These are phyloP conservation scores for Phlyctochytrium planicorne DNA, from an alignment of 192 early-diverging fungal genomes.

Conservation along the genomic window DNA sequence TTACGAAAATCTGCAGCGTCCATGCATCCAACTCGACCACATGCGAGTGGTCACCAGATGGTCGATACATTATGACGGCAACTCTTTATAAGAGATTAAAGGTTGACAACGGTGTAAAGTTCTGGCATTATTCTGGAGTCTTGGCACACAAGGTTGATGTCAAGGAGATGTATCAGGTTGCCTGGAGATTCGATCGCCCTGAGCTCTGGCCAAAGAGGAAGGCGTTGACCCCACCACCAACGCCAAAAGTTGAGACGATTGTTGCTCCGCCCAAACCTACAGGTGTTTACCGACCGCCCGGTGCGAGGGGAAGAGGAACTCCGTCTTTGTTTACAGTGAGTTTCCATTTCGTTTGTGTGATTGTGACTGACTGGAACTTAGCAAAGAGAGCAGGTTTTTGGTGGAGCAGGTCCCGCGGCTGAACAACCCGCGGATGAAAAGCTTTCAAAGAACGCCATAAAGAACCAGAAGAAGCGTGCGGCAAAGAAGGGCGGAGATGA, in stretches of 20 bases:
- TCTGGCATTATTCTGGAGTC: conserved; percentile 94
- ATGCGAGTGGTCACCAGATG: conserved; percentile 92
- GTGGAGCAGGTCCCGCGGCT: conserved; percentile 24
- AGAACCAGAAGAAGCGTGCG: conserved; percentile 75
- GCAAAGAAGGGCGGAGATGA: conserved; percentile 52
- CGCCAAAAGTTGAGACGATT: conserved; percentile 40
- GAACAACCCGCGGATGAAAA: conserved; percentile 14
- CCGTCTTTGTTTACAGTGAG: conserved; percentile 23
- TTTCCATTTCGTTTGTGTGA: conserved; percentile 35
- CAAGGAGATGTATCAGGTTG: conserved; percentile 85
- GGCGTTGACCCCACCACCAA: conserved; percentile 71
- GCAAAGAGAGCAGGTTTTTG: no score
- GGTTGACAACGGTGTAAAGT: conserved; percentile 95
- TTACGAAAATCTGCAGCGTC: conserved; percentile 80
- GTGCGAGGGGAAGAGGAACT: conserved; percentile 47
- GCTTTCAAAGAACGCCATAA: conserved; percentile 56
- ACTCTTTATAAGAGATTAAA: conserved; percentile 90
- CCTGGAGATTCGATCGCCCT: conserved; percentile 36
- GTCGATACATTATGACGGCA: conserved; percentile 88
- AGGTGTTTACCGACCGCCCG: conserved; percentile 53
- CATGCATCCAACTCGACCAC: conserved; percentile 80
- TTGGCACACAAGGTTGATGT: conserved; percentile 73
- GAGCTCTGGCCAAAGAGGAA: conserved; percentile 73
- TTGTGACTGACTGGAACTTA: no score
- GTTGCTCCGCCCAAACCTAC: conserved; percentile 39